Base-by-base conservation (phyloP, 352 stramenopile genomes). In the Blastocystis hominis region DNA sequence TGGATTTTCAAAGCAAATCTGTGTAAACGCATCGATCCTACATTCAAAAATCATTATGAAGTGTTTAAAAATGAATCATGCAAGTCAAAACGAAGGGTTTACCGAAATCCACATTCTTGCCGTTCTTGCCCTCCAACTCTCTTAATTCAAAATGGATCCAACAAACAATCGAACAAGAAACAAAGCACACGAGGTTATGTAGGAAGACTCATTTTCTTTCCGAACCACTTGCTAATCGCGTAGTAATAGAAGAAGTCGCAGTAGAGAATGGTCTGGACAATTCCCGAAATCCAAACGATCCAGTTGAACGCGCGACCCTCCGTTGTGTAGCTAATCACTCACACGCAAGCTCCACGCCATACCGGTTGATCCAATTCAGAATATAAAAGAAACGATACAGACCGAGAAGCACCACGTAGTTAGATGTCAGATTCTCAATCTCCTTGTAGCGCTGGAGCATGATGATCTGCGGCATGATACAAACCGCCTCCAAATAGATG, bases 181-280 rank as follows among this genome's bases (percentile, higher is more conserved):
- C 34, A 78, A 36, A 70, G 62, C 46, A 70, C 62, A 70, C 7
- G 46, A 0, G 53, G 59, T 64, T 87, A 87, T 78, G 77, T 78
- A 76, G 77, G 77, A 78, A 87, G 66, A 56, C 62, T 87, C 77
- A 87, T 87, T 46, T 87, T 87, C 66, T 78, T 87, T 53, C 77
- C 77, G 46, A 87, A 75, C 77, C 77, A 87, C 34, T 87, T 87
- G 44, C 77, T 87, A 76, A 68, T 30, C 7, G 77, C 91, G 90
- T 99, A 99, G 92, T 98, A 99, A 93, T 99, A 99, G 92, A 99
- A 99, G 88, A 99, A 99, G 91, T 99, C 97, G 36, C 96, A 94
- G 92, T 99, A 99, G 47, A 99, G 92, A 62, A 94, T 91, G 0
- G 97, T 99, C 91, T 99, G 97, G 80, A 99, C 93, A 86, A 98